These are phyloP conservation scores for Trichoderma erinaceum DNA, from an alignment of 495 filamentous ascomycete genomes.

Conservation along the genomic window DNA sequence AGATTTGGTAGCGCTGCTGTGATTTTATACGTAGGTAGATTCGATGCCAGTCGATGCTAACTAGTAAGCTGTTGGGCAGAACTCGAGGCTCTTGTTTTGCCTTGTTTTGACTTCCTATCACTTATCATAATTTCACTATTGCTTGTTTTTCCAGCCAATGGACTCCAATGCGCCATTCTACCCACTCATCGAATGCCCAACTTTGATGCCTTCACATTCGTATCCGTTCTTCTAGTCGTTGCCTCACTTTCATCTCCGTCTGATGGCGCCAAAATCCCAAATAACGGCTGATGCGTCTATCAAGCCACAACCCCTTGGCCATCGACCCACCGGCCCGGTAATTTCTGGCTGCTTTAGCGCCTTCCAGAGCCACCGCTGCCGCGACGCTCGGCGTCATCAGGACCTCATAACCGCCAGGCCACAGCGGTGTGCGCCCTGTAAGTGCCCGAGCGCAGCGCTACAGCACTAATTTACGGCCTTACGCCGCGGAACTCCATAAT, in stretches of 20 bases:
- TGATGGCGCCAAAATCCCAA: not conserved
- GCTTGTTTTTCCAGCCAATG: too few relatives aligned
- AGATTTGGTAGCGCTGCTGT: not conserved
- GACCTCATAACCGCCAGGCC: not conserved
- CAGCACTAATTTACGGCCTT: not conserved
- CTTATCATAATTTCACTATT: too few relatives aligned
- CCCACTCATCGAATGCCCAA: too few relatives aligned
- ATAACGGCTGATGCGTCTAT: not conserved
- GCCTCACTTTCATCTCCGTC: not conserved
- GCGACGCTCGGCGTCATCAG: not conserved
- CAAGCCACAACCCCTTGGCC: slow-evolving; percentile 11
- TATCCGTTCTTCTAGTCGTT: not conserved
- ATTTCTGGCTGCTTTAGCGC: not conserved
- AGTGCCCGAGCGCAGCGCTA: not conserved
- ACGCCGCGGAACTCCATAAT: not conserved
- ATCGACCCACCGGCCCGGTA: slow-evolving; percentile 1
- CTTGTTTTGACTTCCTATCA: too few relatives aligned
- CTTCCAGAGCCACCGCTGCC: not conserved
- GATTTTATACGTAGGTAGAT: too few relatives aligned
- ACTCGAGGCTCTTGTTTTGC: too few relatives aligned
- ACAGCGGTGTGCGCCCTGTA: slow-evolving; percentile 13
- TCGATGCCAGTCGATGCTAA: too few relatives aligned
- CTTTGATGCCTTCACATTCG: not conserved
- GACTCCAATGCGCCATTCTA: too few relatives aligned
- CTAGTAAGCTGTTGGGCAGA: too few relatives aligned